Conservation (phyloP, 2,329 filamentous ascomycete species). For the Lecanicillium sp. region DNA sequence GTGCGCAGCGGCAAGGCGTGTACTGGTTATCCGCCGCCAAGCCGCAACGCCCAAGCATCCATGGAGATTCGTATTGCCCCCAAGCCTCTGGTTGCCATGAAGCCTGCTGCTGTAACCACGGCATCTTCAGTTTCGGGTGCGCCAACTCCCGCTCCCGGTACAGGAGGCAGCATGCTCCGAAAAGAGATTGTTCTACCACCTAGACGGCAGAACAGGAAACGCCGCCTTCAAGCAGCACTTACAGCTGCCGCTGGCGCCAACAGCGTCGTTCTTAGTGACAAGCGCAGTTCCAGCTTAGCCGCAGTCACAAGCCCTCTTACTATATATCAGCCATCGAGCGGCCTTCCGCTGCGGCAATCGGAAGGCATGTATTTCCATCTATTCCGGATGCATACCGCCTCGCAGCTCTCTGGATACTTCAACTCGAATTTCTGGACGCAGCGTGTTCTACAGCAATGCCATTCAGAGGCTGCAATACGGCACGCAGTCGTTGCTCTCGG, state of each 20-base stretch:
- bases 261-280: not conserved
- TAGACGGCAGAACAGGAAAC: conserved; percentile 17
- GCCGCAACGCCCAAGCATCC: conserved; percentile 36
- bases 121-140: not conserved
- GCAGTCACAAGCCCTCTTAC: too few relatives aligned
- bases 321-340: conserved; percentile 26
- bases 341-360: conserved; percentile 37
- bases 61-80: conserved; percentile 44
- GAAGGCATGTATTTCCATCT: conserved; percentile 56
- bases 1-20: conserved; percentile 50
- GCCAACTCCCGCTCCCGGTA: not conserved
- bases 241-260: conserved; percentile 1
- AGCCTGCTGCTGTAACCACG: conserved; percentile 6
- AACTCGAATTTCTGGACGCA: conserved; percentile 58
- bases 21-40: conserved; percentile 54
- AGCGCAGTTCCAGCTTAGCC: too few relatives aligned
- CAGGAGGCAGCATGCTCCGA: conserved; percentile 12
- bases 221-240: conserved; percentile 5
- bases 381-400: conserved; percentile 53
- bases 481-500: conserved; percentile 60
- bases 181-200: conserved; percentile 22
- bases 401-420: conserved; percentile 59
- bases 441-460: conserved; percentile 55
- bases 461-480: conserved; percentile 52
- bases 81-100: conserved; percentile 27